A percentile compares a stretch with the other conserved stretches of the same genome.
These are phyloP conservation scores for Nissolia schottii DNA, from an alignment of 306 rosid genomes.

Conservation along the genomic window DNA sequence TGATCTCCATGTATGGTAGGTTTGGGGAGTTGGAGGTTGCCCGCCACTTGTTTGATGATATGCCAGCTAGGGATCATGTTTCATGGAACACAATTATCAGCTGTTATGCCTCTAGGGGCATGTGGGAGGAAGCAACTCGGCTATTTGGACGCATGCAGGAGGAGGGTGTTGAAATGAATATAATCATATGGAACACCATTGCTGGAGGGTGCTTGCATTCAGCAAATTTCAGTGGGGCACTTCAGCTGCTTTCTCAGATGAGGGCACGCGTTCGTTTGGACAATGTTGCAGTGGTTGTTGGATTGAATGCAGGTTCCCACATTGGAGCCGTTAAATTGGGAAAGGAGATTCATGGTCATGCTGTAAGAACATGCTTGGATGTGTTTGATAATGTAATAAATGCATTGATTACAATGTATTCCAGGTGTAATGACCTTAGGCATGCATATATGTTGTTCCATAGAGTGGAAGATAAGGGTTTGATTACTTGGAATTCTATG, in stretches of 20 bases:
- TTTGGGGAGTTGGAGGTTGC: slow-evolving; percentile 72
- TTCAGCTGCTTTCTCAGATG: slow-evolving; percentile 70
- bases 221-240: slow-evolving; percentile 43
- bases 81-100: slow-evolving; percentile 83
- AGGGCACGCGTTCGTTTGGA: slow-evolving; percentile 53
- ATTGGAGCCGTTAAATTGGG: slow-evolving; percentile 65
- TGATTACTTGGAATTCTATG: slow-evolving; percentile 80
- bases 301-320: slow-evolving; percentile 77
- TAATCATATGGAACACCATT: slow-evolving; percentile 71
- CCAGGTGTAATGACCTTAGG: slow-evolving; percentile 67
- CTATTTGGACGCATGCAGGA: slow-evolving; percentile 50
- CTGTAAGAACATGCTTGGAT: slow-evolving; percentile 44
- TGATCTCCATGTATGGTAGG: slow-evolving; percentile 79
- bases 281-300: slow-evolving; percentile 54
- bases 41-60: slow-evolving; percentile 57
- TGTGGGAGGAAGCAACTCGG: slow-evolving; percentile 71
- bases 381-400: slow-evolving; percentile 48
- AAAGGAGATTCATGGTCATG: slow-evolving; percentile 76
- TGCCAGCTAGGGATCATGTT: slow-evolving; percentile 64
- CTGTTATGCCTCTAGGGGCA: slow-evolving; percentile 60
- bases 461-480: slow-evolving; percentile 41
- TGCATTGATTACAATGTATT: slow-evolving; percentile 86
- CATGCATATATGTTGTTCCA: slow-evolving; percentile 59
- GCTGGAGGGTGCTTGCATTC: slow-evolving; percentile 67
- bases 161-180: slow-evolving; percentile 44